Evolutionary conservation across 164 flowering plant species (phyloP).

Genomic region (Tinospora cordifolia): DNA sequence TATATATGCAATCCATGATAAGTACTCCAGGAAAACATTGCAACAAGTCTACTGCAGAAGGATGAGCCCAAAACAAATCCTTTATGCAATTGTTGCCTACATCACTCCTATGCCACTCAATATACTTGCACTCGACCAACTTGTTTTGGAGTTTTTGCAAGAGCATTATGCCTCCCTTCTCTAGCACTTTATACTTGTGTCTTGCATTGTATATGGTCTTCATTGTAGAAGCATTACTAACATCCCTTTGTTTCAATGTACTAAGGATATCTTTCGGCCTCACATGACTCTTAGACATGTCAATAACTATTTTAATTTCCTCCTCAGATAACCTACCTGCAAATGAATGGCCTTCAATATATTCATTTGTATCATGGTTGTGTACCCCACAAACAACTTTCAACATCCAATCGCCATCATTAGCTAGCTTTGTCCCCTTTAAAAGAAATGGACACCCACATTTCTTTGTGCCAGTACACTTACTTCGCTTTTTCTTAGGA

Average conservation of each 20-base stretch:
- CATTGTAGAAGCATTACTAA: not conserved
- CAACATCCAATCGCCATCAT: not conserved
- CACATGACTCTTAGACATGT: not conserved
- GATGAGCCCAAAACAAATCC: conserved; percentile 1
- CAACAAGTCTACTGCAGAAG: not conserved
- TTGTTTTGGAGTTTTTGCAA: not conserved
- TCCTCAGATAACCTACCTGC: not conserved
- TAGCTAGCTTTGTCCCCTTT: not conserved
- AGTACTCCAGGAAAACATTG: conserved; percentile 4
- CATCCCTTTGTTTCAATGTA: not conserved
- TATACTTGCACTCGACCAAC: not conserved
- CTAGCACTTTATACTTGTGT: not conserved
- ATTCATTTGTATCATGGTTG: not conserved
- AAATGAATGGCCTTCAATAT: conserved; percentile 6
- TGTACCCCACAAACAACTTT: not conserved
- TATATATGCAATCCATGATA: conserved; percentile 5
- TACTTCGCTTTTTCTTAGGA: no score
- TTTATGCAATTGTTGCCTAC: not conserved
- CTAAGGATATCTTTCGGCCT: not conserved
- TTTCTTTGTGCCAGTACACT: not conserved
- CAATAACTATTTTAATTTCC: not conserved
- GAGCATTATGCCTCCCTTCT: not conserved
- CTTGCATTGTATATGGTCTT: conserved; percentile 1
- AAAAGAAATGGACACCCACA: not conserved
- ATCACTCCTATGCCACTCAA: not conserved